Conservation (phyloP, 169 alveolate species). For the Plasmodium coatneyi region DNA sequence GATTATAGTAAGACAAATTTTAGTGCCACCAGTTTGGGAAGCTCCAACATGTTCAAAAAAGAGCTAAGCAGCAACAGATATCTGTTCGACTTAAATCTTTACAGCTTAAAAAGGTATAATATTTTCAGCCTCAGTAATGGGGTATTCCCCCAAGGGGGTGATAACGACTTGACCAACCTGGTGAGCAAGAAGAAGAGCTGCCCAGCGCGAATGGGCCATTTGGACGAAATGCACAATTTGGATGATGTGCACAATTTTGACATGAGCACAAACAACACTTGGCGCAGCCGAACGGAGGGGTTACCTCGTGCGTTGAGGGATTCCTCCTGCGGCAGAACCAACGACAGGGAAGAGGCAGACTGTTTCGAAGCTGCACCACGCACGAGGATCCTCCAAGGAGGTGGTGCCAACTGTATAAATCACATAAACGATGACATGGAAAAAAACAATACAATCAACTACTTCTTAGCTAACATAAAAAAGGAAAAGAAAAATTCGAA, state of each 20-base stretch:
- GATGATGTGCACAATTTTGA: neutral
- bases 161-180: neutral
- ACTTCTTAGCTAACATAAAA: slow-evolving; percentile 31
- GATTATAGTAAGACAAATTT: neutral
- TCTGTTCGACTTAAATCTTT: slow-evolving; percentile 31
- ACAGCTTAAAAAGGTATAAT: slow-evolving; percentile 35
- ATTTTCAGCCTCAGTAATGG: slow-evolving; percentile 35
- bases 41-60: slow-evolving; percentile 2
- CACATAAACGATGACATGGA: slow-evolving; percentile 14
- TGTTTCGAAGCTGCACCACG: neutral
- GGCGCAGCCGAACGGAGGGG: neutral
- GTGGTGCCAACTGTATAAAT: neutral
- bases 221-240: neutral
- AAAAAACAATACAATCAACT: slow-evolving; percentile 17
- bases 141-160: neutral
- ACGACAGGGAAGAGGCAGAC: neutral
- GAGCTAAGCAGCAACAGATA: slow-evolving; percentile 46
- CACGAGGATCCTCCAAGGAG: neutral
- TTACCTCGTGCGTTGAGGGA: neutral
- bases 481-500: slow-evolving; percentile 22
- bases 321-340: neutral
- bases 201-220: neutral
- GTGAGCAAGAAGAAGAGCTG: neutral
- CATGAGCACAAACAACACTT: neutral
- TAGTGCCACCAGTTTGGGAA: neutral